phyloP scores from a whole-genome alignment of 352 stramenopile genomes.

The Globisporangium splendens region DNA sequence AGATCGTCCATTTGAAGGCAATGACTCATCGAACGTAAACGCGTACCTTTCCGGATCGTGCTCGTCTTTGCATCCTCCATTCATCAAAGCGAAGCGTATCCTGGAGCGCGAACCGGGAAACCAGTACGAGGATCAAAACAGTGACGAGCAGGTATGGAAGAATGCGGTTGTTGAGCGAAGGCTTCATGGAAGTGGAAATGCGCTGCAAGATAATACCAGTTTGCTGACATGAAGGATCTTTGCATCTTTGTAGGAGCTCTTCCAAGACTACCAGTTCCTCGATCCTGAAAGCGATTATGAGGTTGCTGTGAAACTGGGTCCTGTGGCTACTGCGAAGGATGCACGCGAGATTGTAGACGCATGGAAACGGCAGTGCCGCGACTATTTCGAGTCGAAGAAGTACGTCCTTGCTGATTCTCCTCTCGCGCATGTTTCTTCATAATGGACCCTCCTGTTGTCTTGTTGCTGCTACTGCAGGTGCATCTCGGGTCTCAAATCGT shows the following conservation, averaged over 20 bases:
- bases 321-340: constrained; percentile 34
- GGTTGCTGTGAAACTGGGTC: constrained; percentile 70
- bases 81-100: constrained; percentile 61
- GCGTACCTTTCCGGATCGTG: constrained; percentile 44
- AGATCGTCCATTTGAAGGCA: constrained; percentile 70
- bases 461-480: constrained; percentile 29
- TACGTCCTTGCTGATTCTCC: constrained; percentile 18
- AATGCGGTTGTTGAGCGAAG: neutral
- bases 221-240: neutral
- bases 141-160: constrained; percentile 52
- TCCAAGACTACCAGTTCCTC: constrained; percentile 85
- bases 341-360: constrained; percentile 48
- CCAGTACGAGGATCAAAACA: constrained; percentile 81
- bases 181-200: too few species aligned
- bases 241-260: constrained; percentile 52
- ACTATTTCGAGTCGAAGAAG: constrained; percentile 48
- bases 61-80: constrained; percentile 47
- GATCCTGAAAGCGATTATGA: constrained; percentile 74
- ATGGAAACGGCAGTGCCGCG: constrained; percentile 51
- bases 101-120: constrained; percentile 76
- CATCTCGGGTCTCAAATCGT: constrained; percentile 38
- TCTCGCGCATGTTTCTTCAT: neutral
- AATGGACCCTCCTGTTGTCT: neutral
- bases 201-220: too few species aligned
- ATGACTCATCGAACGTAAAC: constrained; percentile 29